Base-by-base conservation (phyloP, 208 protist genomes). In the Trypanosomatidae sp. region DNA sequence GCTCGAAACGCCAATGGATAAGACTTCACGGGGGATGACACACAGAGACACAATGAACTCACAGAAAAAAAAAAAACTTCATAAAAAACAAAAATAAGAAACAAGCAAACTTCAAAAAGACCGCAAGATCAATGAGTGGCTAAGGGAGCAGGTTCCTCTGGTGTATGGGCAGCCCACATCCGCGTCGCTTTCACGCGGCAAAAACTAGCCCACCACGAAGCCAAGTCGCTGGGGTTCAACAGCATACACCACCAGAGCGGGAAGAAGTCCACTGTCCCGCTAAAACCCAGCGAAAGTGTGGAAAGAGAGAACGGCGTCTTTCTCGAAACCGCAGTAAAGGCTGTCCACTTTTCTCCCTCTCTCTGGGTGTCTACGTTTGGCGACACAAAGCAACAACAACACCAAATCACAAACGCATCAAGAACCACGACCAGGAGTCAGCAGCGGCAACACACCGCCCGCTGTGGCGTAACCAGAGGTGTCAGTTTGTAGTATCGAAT, bases 381-480 rank as follows among this genome's bases (percentile, higher is more conserved):
- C 46, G 3, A 47, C 12, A 68, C 36, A 60, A 33, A n/a, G 52
- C 47, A 68, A 66, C 13, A n/a, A 68, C 17, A 71, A 71, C 53
- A 64, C 43, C 0, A n/a, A 62, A 43, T 39, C 28, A 71, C 12
- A 22, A 41, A 70, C 7, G 8, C 46, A 43, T 39, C 28, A 71
- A 3, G 7, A 41, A 62, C 7, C 59, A 58, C 28, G 41, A 47
- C 0, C 12, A 10, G 15, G 28, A 39, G 56, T 62, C 56, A n/a
- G 25, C 30, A 39, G 56, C 28, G 28, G 19, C 28, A 15, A 62
- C 8, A 62, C 19, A 39, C 28, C 17, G 56, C 15, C 15, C 56
- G 56, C 19, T 50, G 33, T 39, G 3, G 36, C 39, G 44, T 30
- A 69, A 55, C 19, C 33, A 49, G 55, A 12, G 1, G 1, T 0